Evolutionary conservation across 2,329 filamentous ascomycete genomes (phyloP).

Genomic region (Claviceps sp.): DNA sequence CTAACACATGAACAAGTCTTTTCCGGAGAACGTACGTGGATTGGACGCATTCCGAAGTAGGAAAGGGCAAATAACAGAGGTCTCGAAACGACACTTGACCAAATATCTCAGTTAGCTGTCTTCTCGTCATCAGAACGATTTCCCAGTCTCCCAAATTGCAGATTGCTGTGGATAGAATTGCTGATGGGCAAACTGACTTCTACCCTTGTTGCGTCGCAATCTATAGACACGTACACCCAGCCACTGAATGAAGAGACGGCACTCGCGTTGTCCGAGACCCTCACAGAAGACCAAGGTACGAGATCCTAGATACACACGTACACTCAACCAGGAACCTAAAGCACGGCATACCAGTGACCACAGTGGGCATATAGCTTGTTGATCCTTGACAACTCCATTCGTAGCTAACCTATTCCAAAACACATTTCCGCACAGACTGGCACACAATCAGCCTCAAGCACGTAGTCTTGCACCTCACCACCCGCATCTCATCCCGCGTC

Average conservation of each 20-base stretch:
- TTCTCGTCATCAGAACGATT: too few relatives aligned
- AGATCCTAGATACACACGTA: neutral
- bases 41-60: neutral
- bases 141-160: neutral
- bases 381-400: neutral
- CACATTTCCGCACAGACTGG: conserved; percentile 1
- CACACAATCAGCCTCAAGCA: neutral
- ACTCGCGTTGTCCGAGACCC: neutral
- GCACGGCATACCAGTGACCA: neutral
- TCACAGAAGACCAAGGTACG: neutral
- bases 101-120: neutral
- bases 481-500: conserved; percentile 17
- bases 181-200: neutral
- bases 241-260: neutral
- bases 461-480: neutral
- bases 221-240: neutral
- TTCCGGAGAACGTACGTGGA: neutral
- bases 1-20: neutral
- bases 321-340: neutral
- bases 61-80: neutral
- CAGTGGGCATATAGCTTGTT: too few relatives aligned
- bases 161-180: neutral
- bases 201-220: neutral
- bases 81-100: neutral
- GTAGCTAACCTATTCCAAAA: neutral